A percentile compares a stretch with the other conserved stretches of the same genome.
Evolutionary conservation across 495 filamentous ascomycete genomes (phyloP).

Genomic region (Xylona heveae): DNA sequence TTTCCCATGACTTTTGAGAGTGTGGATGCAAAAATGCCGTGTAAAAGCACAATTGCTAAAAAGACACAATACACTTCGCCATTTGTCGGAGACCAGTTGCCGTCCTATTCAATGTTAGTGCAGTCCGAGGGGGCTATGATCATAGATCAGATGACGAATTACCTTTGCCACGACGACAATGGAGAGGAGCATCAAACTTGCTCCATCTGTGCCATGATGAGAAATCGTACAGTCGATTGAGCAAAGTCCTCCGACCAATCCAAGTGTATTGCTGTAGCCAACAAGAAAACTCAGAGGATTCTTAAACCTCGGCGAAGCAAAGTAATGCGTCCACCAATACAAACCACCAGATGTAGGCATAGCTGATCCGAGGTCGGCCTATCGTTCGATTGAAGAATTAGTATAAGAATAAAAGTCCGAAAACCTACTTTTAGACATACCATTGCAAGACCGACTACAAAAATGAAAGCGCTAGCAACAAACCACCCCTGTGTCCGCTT

Average conservation of each 20-base stretch:
- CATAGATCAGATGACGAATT: constrained; percentile 24
- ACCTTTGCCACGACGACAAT: no score
- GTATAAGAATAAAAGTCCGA: background rate
- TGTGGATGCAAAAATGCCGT: constrained; percentile 34
- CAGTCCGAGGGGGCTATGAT: no score
- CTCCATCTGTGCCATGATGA: constrained; percentile 17
- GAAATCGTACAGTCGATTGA: constrained; percentile 29
- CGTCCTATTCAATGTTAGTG: constrained; percentile 41
- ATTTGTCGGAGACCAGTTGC: constrained; percentile 35
- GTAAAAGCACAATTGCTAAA: constrained; percentile 30
- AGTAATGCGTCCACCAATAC: constrained; percentile 56
- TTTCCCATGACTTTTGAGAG: constrained; percentile 39
- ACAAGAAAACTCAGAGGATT: constrained; percentile 47
- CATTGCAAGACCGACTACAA: constrained; percentile 46
- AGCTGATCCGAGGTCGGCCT: constrained; percentile 43
- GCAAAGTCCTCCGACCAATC: constrained; percentile 40
- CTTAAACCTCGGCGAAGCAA: constrained; percentile 32
- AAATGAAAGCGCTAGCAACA: constrained; percentile 35
- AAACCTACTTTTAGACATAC: constrained; percentile 14
- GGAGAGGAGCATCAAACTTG: constrained; percentile 29
- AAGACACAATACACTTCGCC: constrained; percentile 43
- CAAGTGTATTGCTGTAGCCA: constrained; percentile 51
- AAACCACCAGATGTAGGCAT: constrained; percentile 52
- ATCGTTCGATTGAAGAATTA: background rate
- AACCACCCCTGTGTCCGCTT: constrained; percentile 30